phyloP scores from a whole-genome alignment of 2,329 filamentous ascomycete species.

The Trichoderma breve region DNA sequence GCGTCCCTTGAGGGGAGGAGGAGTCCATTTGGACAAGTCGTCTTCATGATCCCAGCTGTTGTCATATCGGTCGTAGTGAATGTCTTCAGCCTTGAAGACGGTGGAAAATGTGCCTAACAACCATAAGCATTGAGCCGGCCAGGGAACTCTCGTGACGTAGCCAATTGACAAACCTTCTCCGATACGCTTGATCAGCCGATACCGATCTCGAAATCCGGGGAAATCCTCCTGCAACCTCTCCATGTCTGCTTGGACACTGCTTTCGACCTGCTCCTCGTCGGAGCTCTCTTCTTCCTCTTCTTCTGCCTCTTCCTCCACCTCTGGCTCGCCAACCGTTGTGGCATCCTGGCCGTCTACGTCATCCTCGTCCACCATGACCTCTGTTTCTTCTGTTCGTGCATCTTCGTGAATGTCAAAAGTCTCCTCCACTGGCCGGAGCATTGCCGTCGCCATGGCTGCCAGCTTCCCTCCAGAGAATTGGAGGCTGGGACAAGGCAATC shows the following conservation, averaged over 20 bases:
- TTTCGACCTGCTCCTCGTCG: slow-evolving; percentile 64
- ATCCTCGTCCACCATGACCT: slow-evolving; percentile 48
- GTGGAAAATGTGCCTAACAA: slow-evolving; percentile 88
- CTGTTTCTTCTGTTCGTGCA: slow-evolving; percentile 48
- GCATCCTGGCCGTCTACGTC: slow-evolving; percentile 30
- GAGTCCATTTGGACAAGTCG: slow-evolving; percentile 64
- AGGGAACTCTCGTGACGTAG: neutral
- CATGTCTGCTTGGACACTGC: slow-evolving; percentile 79
- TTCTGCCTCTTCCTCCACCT: slow-evolving; percentile 31
- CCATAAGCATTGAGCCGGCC: neutral
- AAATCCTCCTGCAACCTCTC: slow-evolving; percentile 78
- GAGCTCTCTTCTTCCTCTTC: slow-evolving; percentile 44
- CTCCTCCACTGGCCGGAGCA: slow-evolving; percentile 33
- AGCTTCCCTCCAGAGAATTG: neutral
- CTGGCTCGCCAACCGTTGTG: slow-evolving; percentile 26
- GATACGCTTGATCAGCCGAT: slow-evolving; percentile 91
- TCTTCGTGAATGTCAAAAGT: slow-evolving; percentile 52
- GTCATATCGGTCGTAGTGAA: slow-evolving; percentile 76
- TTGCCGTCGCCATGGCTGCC: slow-evolving; percentile 12
- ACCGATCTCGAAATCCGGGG: slow-evolving; percentile 77
- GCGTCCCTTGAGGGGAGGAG: slow-evolving; percentile 61
- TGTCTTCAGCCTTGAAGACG: slow-evolving; percentile 96
- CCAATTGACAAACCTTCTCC: slow-evolving; percentile 69
- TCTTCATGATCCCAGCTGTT: slow-evolving; percentile 83
- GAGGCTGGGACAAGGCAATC: neutral